Base-by-base conservation (phyloP, 148 eudicot species). In the Vaccinium corymbosum region DNA sequence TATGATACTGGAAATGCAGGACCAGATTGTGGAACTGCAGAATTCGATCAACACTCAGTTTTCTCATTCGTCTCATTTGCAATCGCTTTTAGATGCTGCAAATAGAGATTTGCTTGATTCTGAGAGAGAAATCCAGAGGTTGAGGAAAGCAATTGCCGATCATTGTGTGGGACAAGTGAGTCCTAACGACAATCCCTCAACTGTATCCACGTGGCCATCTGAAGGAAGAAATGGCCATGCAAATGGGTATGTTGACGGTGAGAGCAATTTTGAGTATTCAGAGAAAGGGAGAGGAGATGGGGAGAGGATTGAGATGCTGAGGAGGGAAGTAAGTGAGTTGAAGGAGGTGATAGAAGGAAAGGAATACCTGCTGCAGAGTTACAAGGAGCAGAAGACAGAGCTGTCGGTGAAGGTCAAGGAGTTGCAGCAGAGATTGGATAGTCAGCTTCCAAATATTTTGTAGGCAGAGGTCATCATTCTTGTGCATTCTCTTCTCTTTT, bases 1-100 rank as follows among this genome's bases (percentile, higher is more conserved):
- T 71, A 92, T 90, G 96, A 94, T 93, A 74, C 79, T 97, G 19
- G 99, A 97, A 88, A 97, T 97, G 98, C 98, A 97, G 80, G 98
- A 97, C 81, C 99, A 94, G 85, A 94, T 97, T 42, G 88, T 91
- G 8, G 99, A 93, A 76, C 83, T 97, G 77, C 98, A 94, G 89
- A 90, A 55, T 81, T 89, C 98, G 19, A 88, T 95, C 52, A 88
- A 85, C 70, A 76, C 90, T 3, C 98, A 95, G 85, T 52, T 83
- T 71, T 90, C 95, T 53, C 98, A 93, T 88, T 93, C 97, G 49
- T 88, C 89, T 72, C 93, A 93, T 88, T 88, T 94, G 81, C 97
- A 95, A 76, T 85, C 93, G n/a, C 88, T 91, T 78, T 94, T 97
- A 51, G 98, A 95, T 84, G 86, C 93, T 82, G 92, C 95, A 70